phyloP scores from a whole-genome alignment of 768 basidiomycete genomes.

The Tricholoma bakamatsutake region DNA sequence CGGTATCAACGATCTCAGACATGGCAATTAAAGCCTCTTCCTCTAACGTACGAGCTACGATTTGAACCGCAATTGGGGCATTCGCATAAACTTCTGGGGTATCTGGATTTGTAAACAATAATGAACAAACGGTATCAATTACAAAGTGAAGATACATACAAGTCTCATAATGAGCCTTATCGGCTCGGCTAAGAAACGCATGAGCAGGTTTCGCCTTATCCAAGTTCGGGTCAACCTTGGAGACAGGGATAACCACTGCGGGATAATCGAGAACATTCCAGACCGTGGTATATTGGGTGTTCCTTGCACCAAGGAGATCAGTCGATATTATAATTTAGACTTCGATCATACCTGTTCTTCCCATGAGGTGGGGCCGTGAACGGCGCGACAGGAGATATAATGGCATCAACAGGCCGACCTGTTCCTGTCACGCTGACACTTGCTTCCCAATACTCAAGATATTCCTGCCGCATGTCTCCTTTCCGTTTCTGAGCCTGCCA shows the following conservation, averaged over 20 bases:
- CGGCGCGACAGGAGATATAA: slow-evolving; percentile 60
- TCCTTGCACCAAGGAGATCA: slow-evolving; percentile 24
- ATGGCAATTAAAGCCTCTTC: slow-evolving; percentile 72
- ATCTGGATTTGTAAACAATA: slow-evolving; percentile 32
- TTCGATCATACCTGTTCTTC: slow-evolving; percentile 34
- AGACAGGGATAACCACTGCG: slow-evolving; percentile 57
- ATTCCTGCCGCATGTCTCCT: slow-evolving; percentile 44
- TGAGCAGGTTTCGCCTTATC: slow-evolving; percentile 43
- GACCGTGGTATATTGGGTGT: slow-evolving; percentile 48
- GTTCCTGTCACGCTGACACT: slow-evolving; percentile 51
- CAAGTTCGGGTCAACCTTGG: slow-evolving; percentile 45
- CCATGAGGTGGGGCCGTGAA: slow-evolving; percentile 63
- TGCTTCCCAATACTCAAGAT: slow-evolving; percentile 59
- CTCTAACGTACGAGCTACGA: slow-evolving; percentile 64
- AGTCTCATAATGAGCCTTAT: slow-evolving; percentile 43
- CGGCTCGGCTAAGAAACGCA: slow-evolving; percentile 41
- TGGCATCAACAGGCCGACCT: slow-evolving; percentile 69
- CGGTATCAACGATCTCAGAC: slow-evolving; percentile 55
- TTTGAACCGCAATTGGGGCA: slow-evolving; percentile 60
- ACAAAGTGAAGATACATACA: slow-evolving; percentile 36
- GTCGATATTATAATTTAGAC: slow-evolving; percentile 1
- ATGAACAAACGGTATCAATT: background rate
- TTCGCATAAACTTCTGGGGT: slow-evolving; percentile 48
- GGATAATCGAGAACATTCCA: slow-evolving; percentile 71
- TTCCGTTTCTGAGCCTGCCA: slow-evolving; percentile 62